Evolutionary conservation across 108 stramenopile species (phyloP), one percentile per base, ranked within the genome.

Genomic region (Conticribra weissflogii): DNA sequence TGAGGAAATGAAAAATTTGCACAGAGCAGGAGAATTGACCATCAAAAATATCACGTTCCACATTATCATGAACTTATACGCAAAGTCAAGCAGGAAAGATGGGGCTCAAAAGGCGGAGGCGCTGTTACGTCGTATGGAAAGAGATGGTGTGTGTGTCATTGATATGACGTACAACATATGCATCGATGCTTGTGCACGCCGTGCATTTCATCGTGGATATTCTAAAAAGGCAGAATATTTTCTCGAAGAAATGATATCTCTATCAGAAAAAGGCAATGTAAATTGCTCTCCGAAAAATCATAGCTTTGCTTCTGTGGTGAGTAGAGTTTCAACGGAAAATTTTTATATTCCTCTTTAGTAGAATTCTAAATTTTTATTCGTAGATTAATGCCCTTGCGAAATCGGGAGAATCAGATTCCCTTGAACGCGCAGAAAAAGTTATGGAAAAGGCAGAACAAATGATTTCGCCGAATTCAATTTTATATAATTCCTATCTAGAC

Each of bases 341-440:
- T 36, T 33, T 24, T 45, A n/a, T n/a, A n/a, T n/a, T n/a, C n/a
- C n/a, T n/a, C n/a, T n/a, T n/a, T n/a, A n/a, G n/a, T n/a, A n/a
- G n/a, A n/a, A n/a, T n/a, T n/a, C 36, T 41, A n/a, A 21, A 49
- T 46, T 48, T 12, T 28, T 9, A 45, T 0, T 9, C 58, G 2
- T 59, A 69, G 74, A 62, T 88, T 28, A 84, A 85, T 71, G 83
- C 88, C 0, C 78, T 81, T 33, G 84, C 88, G 50, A 85, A 87
- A 45, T 68, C 83, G 23, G 71, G 61, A 15, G 61, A 62, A 23
- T 18, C 25, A 7, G 74, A 82, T 41, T 54, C 72, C 21, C 49
- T 67, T 3, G 74, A 75, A 14, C 78, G 68, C n/a, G 82, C 82
- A 22, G 68, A 71, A 54, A 60, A 47, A 16, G 32, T 77, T 32